Base-by-base conservation (phyloP, 2,329 filamentous ascomycete genomes). In the Pyricularia grisea region DNA sequence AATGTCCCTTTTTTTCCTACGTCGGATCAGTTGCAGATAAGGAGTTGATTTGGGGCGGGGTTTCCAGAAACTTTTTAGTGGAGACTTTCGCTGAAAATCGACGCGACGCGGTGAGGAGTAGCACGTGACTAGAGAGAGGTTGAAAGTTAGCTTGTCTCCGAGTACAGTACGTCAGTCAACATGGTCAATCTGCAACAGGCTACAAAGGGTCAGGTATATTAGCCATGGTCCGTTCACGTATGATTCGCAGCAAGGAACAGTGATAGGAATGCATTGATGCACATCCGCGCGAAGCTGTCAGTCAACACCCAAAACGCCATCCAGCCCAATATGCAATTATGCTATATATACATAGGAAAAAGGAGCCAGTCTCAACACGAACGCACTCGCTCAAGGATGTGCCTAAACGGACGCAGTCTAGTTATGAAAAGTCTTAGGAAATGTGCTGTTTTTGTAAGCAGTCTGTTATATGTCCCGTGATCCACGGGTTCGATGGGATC, bases 61-160 rank as follows among this genome's bases (percentile, higher is more conserved):
- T 42, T 27, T 55, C 31, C 33, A 36, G 65, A 30, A 65, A 67
- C 65, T 67, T 67, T 67, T 67, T 67, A 67, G 65, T 67, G 65
- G 65, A 67, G 65, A 14, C n/a, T 42, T 42, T 61, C 20, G n/a
- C 58, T 61, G 0, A 14, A 23, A 61, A 25, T 25, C 23, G 14
- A 28, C 58, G 58, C 58, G 58, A 25, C 58, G 58, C 58, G 58
- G 58, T 61, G 25, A 28, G 25, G n/a, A 28, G 4, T 61, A 3
- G 58, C 58, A 61, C n/a, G 23, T 28, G n/a, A n/a, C n/a, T n/a
- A n/a, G n/a, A n/a, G n/a, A n/a, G n/a, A n/a, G n/a, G n/a, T n/a
- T n/a, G n/a, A n/a, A n/a, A n/a, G n/a, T n/a, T n/a, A n/a, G 10
- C 55, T 25, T 60, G 1, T 25, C 0, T 14, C 20, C 2, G 0